These are phyloP conservation scores for Bruguiera hainesii DNA, from an alignment of 441 rosid species.

Conservation along the genomic window DNA sequence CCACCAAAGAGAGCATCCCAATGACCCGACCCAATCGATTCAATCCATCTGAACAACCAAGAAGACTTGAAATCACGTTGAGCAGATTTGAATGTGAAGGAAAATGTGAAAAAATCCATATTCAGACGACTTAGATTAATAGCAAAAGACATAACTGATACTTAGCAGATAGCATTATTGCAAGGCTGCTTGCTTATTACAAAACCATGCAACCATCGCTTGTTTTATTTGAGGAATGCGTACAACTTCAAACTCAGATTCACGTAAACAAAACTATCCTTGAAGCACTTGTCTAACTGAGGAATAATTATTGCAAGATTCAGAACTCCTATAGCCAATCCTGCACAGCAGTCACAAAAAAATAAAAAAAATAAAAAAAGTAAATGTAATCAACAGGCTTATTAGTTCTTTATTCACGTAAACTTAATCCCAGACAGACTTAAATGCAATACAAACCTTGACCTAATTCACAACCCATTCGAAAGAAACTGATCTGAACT, in stretches of 20 bases:
- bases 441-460: conserved; percentile 55
- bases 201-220: no score
- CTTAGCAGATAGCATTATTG: neutral
- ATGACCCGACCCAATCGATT: conserved; percentile 87
- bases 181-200: neutral
- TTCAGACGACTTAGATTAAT: neutral
- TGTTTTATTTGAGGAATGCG: no score
- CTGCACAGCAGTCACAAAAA: conserved; percentile 32
- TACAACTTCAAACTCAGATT: no score
- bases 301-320: conserved; percentile 93
- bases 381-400: neutral
- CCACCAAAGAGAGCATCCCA: conserved; percentile 97
- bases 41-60: conserved; percentile 59
- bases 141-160: neutral
- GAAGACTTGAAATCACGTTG: conserved; percentile 19
- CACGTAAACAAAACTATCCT: conserved; percentile 4
- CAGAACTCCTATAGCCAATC: conserved; percentile 91
- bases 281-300: conserved; percentile 38
- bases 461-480: conserved; percentile 25
- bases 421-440: neutral
- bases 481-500: no score
- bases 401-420: neutral
- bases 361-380: no score
- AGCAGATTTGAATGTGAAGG: neutral
- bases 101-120: neutral